phyloP scores from a whole-genome alignment of 495 filamentous ascomycete species.

The Rhypophila decipiens region DNA sequence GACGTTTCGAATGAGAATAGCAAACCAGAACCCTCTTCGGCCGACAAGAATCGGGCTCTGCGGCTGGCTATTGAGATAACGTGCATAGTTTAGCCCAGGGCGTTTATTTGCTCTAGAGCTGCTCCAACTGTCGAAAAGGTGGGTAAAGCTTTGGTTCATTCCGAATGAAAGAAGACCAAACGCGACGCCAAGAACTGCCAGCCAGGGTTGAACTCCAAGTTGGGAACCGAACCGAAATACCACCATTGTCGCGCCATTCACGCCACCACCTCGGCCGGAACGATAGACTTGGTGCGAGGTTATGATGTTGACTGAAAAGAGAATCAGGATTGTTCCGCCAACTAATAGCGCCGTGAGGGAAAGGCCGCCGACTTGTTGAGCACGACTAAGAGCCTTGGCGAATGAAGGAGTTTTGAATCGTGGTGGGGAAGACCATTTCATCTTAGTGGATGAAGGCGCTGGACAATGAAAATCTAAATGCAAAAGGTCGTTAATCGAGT shows the following conservation, averaged over 20 bases:
- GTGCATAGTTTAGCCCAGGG: slow-evolving; percentile 3
- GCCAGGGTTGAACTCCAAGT: slow-evolving; percentile 3
- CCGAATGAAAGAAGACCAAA: slow-evolving; percentile 6
- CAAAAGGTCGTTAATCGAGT: no score
- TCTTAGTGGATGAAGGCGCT: no score
- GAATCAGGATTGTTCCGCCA: background rate
- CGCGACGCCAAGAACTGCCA: background rate
- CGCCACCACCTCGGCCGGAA: no score
- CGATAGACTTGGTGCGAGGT: background rate
- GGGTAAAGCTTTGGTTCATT: background rate
- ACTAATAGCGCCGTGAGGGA: background rate
- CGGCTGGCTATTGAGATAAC: slow-evolving; percentile 8
- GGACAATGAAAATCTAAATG: no score
- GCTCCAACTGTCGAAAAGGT: slow-evolving; percentile 6
- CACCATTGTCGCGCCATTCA: no score
- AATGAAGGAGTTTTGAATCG: no score
- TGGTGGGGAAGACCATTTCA: no score
- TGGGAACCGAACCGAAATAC: background rate
- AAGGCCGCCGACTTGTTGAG: background rate
- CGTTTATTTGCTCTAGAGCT: background rate
- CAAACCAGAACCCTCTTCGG: background rate
- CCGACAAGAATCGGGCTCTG: background rate
- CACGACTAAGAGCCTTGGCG: background rate
- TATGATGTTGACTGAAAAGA: background rate
- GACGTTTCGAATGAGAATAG: background rate